Conservation (phyloP, 305 asterid species). For the Fraxinus velutina region DNA sequence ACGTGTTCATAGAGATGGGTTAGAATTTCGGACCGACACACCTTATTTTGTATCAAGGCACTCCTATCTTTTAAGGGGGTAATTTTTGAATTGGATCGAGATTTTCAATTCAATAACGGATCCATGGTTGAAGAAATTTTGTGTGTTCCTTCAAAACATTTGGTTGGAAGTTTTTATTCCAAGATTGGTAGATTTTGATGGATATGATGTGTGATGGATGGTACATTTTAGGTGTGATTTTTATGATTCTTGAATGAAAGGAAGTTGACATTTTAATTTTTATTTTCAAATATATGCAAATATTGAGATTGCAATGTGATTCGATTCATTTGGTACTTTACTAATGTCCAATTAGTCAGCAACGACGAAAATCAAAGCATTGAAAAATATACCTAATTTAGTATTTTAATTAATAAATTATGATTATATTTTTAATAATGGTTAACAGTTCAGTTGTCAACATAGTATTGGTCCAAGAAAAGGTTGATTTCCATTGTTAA, state of each 20-base stretch:
- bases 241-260: neutral
- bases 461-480: neutral
- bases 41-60: neutral
- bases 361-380: neutral
- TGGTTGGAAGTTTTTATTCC: neutral
- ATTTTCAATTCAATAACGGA: neutral
- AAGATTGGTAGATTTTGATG: neutral
- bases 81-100: neutral
- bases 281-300: no score
- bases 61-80: no score
- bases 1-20: neutral
- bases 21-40: neutral
- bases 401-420: neutral
- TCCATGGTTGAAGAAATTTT: neutral
- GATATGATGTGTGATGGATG: slow-evolving; percentile 15
- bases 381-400: neutral
- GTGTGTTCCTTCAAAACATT: neutral
- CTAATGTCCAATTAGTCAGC: neutral
- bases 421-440: neutral
- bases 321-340: neutral
- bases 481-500: neutral
- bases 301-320: neutral
- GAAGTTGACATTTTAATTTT: neutral
- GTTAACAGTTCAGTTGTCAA: neutral
- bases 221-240: slow-evolving; percentile 26